Base-by-base conservation (phyloP, 2,329 filamentous ascomycete genomes). In the Diaporthe amygdali region DNA sequence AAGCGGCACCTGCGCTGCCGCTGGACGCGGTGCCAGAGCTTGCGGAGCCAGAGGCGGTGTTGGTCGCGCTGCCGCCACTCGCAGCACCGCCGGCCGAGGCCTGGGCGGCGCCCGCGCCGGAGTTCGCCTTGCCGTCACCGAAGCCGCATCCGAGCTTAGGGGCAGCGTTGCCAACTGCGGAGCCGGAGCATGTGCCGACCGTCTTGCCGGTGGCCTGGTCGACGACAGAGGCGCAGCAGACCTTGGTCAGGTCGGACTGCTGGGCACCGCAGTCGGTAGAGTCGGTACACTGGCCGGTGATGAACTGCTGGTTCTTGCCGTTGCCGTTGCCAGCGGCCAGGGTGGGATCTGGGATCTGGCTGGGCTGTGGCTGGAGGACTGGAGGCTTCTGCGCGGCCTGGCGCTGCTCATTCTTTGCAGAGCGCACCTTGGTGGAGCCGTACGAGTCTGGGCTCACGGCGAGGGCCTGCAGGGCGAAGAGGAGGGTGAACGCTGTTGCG, bases 131-230 rank as follows among this genome's bases (percentile, higher is more conserved):
- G 39, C 67, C 67, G n/a, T 69, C 67, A 3, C 67, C 67, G 17
- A 70, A 70, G 17, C 68, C 68, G 27, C 68, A 70, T 10, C 68
- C 68, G 10, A 44, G 44, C 56, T 70, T 70, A 20, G 56, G 56
- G 14, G 68, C 68, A 15, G 68, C 59, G 59, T 66, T 66, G 3
- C 56, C 68, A 5, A 70, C 68, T 2, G 68, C 68, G n/a, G 56
- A 64, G 25, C 68, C 68, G 20, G 68, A 70, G 56, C 68, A 70
- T 22, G 44, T 41, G 39, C 68, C 68, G 9, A 69, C 67, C 15
- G 67, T 69, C 32, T 51, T 1, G 30, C 67, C 67, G n/a, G 63
- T 9, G 46, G 68, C 25, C 34, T 46, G 34, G 47, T 66, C 59
- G 4, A 37, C 20, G 6, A 66, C 68, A 22, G 51, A 66, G 25